A percentile compares a stretch with the other conserved stretches of the same genome.
phyloP scores from a whole-genome alignment of 192 early-diverging fungal genomes.

The Entomortierella beljakovae region DNA sequence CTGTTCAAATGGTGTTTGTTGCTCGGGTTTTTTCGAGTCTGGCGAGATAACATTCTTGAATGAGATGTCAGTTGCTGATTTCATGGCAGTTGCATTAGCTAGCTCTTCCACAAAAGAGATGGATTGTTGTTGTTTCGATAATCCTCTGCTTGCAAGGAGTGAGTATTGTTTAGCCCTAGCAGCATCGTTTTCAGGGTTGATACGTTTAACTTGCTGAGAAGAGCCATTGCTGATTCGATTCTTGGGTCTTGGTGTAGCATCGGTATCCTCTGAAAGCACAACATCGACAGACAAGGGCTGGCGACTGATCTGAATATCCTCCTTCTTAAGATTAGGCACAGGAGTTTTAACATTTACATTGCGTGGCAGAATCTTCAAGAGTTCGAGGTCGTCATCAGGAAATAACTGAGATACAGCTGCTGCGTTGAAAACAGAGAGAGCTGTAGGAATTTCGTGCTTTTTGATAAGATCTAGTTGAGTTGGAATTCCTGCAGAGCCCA shows the following conservation, averaged over 20 bases:
- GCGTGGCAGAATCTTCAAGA: conserved; percentile 12
- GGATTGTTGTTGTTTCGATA: conserved; percentile 29
- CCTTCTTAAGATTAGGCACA: background rate
- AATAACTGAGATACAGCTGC: conserved; percentile 17
- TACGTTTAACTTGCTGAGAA: background rate
- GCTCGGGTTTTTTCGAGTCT: background rate
- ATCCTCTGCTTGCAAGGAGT: conserved; percentile 9
- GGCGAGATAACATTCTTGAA: conserved; percentile 23
- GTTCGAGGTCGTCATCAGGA: background rate
- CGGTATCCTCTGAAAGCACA: conserved; percentile 14
- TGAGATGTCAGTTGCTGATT: conserved; percentile 28
- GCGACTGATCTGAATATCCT: background rate
- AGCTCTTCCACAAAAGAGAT: conserved; percentile 44
- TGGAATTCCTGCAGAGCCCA: conserved; percentile 47
- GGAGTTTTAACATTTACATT: conserved; percentile 12
- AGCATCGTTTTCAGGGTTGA: conserved; percentile 25
- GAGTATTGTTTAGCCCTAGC: conserved; percentile 25
- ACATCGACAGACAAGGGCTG: background rate
- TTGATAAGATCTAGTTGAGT: conserved; percentile 40
- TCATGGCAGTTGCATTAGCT: conserved; percentile 34
- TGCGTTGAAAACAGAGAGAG: conserved; percentile 14
- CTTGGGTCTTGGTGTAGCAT: conserved; percentile 29
- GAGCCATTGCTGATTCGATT: background rate
- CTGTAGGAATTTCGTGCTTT: conserved; percentile 33
- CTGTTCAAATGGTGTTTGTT: background rate